phyloP scores from a whole-genome alignment of 495 filamentous ascomycete genomes.

The Barbatosphaeria neglecta region DNA sequence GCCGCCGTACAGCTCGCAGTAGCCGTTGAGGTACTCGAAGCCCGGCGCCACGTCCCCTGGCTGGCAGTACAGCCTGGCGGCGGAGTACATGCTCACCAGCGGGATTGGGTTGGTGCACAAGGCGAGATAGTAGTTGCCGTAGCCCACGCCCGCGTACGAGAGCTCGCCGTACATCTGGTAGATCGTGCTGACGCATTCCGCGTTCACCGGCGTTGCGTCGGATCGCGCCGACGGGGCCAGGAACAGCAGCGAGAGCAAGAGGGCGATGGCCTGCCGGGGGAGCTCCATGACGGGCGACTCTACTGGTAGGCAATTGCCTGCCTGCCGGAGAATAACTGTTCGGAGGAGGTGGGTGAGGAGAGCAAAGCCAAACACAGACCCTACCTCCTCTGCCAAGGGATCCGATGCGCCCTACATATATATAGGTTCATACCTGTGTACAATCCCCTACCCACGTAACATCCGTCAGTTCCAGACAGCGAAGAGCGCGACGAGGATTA shows the following conservation, averaged over 20 bases:
- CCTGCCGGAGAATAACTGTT: no score
- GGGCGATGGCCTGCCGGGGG: not conserved
- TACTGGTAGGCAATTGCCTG: no score
- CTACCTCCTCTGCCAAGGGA: no score
- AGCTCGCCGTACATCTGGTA: constrained; percentile 2
- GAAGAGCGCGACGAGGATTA: no score
- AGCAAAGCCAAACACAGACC: no score
- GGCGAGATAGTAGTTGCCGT: constrained; percentile 14
- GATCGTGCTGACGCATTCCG: not conserved
- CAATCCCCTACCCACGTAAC: no score
- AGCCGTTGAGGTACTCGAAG: constrained; percentile 9
- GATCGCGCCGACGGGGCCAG: not conserved
- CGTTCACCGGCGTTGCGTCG: not conserved
- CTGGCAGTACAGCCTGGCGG: constrained; percentile 22
- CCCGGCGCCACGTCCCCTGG: constrained; percentile 17
- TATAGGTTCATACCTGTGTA: no score
- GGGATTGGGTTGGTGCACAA: constrained; percentile 24
- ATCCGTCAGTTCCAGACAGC: no score
- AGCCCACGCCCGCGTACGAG: constrained; percentile 16
- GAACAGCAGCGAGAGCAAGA: not conserved
- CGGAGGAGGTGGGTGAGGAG: no score
- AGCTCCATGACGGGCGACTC: no score
- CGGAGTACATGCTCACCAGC: constrained; percentile 29
- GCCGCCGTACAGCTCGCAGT: constrained; percentile 17
- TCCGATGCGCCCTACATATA: no score